These are phyloP conservation scores for Dionaea muscipula DNA, from an alignment of 179 eudicot genomes.

Conservation along the genomic window DNA sequence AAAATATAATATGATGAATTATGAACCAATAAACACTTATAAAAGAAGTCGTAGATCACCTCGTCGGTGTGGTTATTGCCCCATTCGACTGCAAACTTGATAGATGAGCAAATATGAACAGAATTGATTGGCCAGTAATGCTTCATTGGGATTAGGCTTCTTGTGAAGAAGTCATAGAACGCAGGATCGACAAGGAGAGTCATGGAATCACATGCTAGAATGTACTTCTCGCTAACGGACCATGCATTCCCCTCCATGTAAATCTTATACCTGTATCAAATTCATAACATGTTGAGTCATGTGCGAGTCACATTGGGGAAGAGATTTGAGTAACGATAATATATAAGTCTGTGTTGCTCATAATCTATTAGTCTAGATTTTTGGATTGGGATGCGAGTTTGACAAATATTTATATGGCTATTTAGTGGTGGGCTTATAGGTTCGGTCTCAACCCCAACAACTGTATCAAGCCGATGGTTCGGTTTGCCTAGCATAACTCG, in stretches of 20 bases:
- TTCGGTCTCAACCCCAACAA: too few species aligned
- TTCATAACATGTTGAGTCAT: not conserved
- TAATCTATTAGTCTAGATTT: too few species aligned
- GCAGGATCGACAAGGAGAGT: slow-evolving; percentile 24
- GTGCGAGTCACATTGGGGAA: too few species aligned
- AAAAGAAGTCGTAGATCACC: slow-evolving; percentile 13
- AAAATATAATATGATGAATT: not conserved
- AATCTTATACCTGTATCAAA: slow-evolving; percentile 28
- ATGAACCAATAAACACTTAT: too few species aligned
- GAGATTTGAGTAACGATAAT: too few species aligned
- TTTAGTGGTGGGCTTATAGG: too few species aligned
- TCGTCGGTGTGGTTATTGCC: slow-evolving; percentile 25
- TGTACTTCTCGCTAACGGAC: slow-evolving; percentile 64
- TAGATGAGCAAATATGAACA: slow-evolving; percentile 26
- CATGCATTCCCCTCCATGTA: slow-evolving; percentile 51
- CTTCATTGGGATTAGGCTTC: slow-evolving; percentile 37
- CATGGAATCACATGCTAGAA: slow-evolving; percentile 50
- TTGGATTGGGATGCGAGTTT: too few species aligned
- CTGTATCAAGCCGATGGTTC: too few species aligned
- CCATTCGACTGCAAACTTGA: slow-evolving; percentile 55
- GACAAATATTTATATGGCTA: too few species aligned
- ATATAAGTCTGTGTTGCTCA: too few species aligned
- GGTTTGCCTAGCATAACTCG: too few species aligned
- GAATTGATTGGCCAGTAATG: slow-evolving; percentile 49
- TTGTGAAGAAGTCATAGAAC: slow-evolving; percentile 46